These are phyloP conservation scores for Thielaviopsis ethacetica DNA, from an alignment of 2,329 filamentous ascomycete genomes.

Conservation along the genomic window DNA sequence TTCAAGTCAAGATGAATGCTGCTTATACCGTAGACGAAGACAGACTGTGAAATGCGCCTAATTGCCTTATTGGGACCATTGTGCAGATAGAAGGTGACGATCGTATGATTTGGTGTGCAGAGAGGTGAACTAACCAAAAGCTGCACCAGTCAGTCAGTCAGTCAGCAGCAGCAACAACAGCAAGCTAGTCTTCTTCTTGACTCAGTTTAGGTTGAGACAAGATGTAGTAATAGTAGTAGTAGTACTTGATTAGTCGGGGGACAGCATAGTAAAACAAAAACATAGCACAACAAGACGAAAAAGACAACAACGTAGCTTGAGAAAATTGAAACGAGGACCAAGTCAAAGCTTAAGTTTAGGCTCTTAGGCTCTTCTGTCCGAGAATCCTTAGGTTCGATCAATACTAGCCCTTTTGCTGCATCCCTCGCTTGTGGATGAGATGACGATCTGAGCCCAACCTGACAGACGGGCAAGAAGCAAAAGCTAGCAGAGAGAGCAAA, in stretches of 20 bases:
- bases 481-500: neutral
- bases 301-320: neutral
- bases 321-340: neutral
- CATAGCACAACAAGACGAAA: no score
- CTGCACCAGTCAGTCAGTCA: no score
- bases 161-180: no score
- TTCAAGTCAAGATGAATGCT: neutral
- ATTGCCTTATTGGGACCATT: neutral
- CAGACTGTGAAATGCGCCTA: neutral
- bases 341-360: neutral
- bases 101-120: neutral
- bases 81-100: neutral
- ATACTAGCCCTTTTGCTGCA: neutral
- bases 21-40: no score
- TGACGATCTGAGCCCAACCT: neutral
- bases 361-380: no score
- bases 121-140: no score
- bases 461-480: neutral
- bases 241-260: neutral
- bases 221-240: no score
- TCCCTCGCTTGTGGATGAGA: neutral
- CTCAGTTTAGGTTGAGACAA: neutral
- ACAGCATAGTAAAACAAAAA: neutral
- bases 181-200: no score
- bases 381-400: neutral